Evolutionary conservation across 2,329 filamentous ascomycete species (phyloP), one percentile per base, ranked within the genome.

Genomic region (Phialemoniopsis sp.): DNA sequence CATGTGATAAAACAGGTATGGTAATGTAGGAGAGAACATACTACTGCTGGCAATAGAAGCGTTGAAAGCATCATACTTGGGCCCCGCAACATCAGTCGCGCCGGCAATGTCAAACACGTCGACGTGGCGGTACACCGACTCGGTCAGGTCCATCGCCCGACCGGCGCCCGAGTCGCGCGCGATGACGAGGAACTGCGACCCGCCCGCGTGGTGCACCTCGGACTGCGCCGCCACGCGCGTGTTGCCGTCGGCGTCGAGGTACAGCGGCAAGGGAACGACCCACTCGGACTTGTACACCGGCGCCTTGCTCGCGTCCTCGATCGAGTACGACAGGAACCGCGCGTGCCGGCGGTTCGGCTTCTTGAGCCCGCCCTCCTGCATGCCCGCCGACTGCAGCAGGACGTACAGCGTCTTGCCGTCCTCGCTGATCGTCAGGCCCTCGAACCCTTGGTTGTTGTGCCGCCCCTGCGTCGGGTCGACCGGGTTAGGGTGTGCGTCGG

Each of bases 361-460:
- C 28, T 32, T 44, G 13, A 36, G 32, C 17, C 52, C 55, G 15
- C 54, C 55, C 5, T 58, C 56, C 50, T 84, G 78, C 42, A 74
- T 70, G 5, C 78, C 63, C 0, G 82, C 81, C 2, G 77, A 79
- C 55, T 89, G 84, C 16, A 87, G 63, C 41, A 88, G 67, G 2
- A 75, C 73, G 52, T 78, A 87, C 10, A 88, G 64, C 3, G 68
- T 76, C 44, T 76, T 78, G 9, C 82, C 80, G 46, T 85, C 77
- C 0, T 72, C 66, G 4, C 74, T 78, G n/a, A 75, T 59, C 0
- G 80, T 82, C 36, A 89, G 59, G 0, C 79, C 83, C 58, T 89
- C 85, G 36, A 88, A 77, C n/a, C 85, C 84, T 39, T 87, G 82
- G 57, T 89, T 89, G 57, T 89, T 87, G 39, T 72, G 67, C 15